A percentile compares a stretch with the other conserved stretches of the same genome.
Evolutionary conservation across 1,284 basidiomycete species (phyloP).

Genomic region (Cystobasidium sp.): DNA sequence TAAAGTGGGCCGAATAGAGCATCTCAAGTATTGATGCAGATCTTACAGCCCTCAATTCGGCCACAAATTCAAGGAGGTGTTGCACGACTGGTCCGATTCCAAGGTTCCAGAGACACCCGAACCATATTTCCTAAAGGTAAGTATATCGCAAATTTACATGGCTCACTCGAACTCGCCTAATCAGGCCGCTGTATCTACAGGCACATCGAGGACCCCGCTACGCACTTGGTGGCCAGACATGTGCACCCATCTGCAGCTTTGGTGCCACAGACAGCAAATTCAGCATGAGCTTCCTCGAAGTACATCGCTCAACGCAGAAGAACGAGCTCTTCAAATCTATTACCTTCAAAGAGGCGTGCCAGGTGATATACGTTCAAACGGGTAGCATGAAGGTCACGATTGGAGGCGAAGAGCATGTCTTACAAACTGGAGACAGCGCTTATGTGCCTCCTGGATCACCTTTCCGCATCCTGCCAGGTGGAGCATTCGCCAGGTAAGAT

Average conservation of each 20-base stretch:
- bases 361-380: slow-evolving; percentile 9
- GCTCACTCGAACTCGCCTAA: background rate
- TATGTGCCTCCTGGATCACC: slow-evolving; percentile 24
- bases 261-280: slow-evolving; percentile 15
- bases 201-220: slow-evolving; percentile 30
- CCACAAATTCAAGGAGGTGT: slow-evolving; percentile 9
- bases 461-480: background rate
- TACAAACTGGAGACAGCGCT: slow-evolving; percentile 25
- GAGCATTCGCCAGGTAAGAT: slow-evolving; percentile 18
- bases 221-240: slow-evolving; percentile 20
- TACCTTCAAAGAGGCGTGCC: slow-evolving; percentile 17
- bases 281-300: slow-evolving; percentile 28
- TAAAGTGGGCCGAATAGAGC: no score
- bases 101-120: slow-evolving; percentile 17
- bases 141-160: background rate
- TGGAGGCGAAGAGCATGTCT: background rate
- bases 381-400: slow-evolving; percentile 5
- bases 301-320: slow-evolving; percentile 12
- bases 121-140: slow-evolving; percentile 29
- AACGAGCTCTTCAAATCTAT: slow-evolving; percentile 4
- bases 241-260: slow-evolving; percentile 17
- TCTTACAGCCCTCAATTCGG: slow-evolving; percentile 2
- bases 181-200: background rate
- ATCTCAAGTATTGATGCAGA: background rate
- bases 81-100: slow-evolving; percentile 26